Conservation (phyloP, 306 rosid species). For the Sphenostylis stenocarpa region DNA sequence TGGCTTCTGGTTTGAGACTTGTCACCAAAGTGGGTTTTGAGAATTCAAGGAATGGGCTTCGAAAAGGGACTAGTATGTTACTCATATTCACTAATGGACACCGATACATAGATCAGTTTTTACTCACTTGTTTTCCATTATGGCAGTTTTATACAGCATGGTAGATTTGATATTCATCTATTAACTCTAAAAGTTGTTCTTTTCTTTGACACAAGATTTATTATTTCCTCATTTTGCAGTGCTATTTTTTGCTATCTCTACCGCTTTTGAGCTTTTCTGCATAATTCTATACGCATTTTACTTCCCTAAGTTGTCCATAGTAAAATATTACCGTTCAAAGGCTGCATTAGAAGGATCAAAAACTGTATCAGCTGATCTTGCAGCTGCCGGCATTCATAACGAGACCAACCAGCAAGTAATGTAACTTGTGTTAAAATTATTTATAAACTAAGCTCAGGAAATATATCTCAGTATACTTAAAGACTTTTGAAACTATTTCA, state of each 20-base stretch:
- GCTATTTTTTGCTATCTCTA: slow-evolving; percentile 56
- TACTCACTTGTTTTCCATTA: background rate
- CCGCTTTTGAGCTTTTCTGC: slow-evolving; percentile 60
- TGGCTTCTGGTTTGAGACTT: slow-evolving; percentile 60
- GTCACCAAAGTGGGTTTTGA: slow-evolving; percentile 61
- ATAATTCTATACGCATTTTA: slow-evolving; percentile 58
- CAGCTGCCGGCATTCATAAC: slow-evolving; percentile 63
- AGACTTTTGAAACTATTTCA: slow-evolving; percentile 24
- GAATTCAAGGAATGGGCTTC: slow-evolving; percentile 62
- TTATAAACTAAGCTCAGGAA: background rate
- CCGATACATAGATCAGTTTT: background rate
- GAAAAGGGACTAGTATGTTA: slow-evolving; percentile 69
- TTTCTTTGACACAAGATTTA: background rate
- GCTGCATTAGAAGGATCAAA: slow-evolving; percentile 81
- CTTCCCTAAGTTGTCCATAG: slow-evolving; percentile 70
- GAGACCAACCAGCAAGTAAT: slow-evolving; percentile 41
- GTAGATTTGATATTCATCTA: background rate
- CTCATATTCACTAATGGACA: background rate
- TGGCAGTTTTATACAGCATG: background rate
- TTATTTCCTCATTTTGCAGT: slow-evolving; percentile 48
- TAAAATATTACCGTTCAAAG: slow-evolving; percentile 69
- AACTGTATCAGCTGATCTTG: slow-evolving; percentile 81
- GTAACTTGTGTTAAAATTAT: background rate
- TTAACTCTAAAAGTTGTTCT: background rate
- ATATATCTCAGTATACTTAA: background rate